A percentile compares a stretch with the other conserved stretches of the same genome.
Evolutionary conservation across 148 eudicot genomes (phyloP).

Genomic region (Persicaria tinctoria): DNA sequence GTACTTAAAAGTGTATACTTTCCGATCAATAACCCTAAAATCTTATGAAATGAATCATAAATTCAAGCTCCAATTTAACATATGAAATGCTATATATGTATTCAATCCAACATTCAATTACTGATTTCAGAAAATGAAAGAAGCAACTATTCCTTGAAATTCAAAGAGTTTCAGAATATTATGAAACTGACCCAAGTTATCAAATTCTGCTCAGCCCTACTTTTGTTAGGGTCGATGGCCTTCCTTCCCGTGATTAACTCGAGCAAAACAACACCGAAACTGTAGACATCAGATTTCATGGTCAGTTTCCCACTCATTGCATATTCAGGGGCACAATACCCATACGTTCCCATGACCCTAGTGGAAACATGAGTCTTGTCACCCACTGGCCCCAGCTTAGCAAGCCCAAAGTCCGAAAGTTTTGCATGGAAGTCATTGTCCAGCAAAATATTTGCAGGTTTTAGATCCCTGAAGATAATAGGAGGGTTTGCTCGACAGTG

Average conservation of each 20-base stretch:
- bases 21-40: not conserved
- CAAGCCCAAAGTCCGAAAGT: slow-evolving; percentile 75
- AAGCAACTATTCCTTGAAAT: not conserved
- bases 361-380: slow-evolving; percentile 78
- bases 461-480: slow-evolving; percentile 62
- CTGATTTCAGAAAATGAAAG: not conserved
- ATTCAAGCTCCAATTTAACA: not conserved
- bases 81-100: not conserved
- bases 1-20: not conserved
- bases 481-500: slow-evolving; percentile 65
- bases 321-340: slow-evolving; percentile 82
- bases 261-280: slow-evolving; percentile 66
- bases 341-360: slow-evolving; percentile 74
- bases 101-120: not conserved
- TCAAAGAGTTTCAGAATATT: not conserved
- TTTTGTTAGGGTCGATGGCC: slow-evolving; percentile 42
- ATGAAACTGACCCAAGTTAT: slow-evolving; percentile 48
- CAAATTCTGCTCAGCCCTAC: slow-evolving; percentile 42
- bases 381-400: slow-evolving; percentile 77
- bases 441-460: slow-evolving; percentile 66
- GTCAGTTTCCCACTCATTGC: slow-evolving; percentile 69
- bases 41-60: not conserved
- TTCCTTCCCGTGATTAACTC: slow-evolving; percentile 65
- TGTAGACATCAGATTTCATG: slow-evolving; percentile 57
- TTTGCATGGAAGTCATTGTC: slow-evolving; percentile 56